Percentiles rank a stretch among this genome's conserved stretches.
phyloP scores from a whole-genome alignment of 306 rosid species.

The Malus domestica region ASM211411v1 NC_041802.1:31133501-31134000 shows the following conservation, averaged over 20 bases:
- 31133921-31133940: constrained; percentile 38
- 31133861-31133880: neutral
- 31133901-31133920: constrained; percentile 51
- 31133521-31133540: constrained; percentile 73
- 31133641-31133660: neutral
- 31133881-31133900: constrained; percentile 54
- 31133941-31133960: constrained; percentile 25
- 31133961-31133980: constrained; percentile 32
- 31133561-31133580: neutral
- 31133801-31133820: neutral
- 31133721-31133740: too few species aligned
- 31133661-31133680: too few species aligned
- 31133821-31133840: neutral
- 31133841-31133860: neutral
- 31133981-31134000: constrained; percentile 36
- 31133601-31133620: neutral
- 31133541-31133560: constrained; percentile 19
- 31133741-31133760: too few species aligned
- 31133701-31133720: too few species aligned
- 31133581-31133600: neutral
- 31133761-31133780: too few species aligned
- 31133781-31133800: too few species aligned
- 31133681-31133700: too few species aligned
- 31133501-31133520: constrained; percentile 63
- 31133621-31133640: constrained; percentile 1